These are phyloP conservation scores for Verticillium tricorpus DNA, from an alignment of 2,329 filamentous ascomycete species.

Conservation along the genomic window DNA sequence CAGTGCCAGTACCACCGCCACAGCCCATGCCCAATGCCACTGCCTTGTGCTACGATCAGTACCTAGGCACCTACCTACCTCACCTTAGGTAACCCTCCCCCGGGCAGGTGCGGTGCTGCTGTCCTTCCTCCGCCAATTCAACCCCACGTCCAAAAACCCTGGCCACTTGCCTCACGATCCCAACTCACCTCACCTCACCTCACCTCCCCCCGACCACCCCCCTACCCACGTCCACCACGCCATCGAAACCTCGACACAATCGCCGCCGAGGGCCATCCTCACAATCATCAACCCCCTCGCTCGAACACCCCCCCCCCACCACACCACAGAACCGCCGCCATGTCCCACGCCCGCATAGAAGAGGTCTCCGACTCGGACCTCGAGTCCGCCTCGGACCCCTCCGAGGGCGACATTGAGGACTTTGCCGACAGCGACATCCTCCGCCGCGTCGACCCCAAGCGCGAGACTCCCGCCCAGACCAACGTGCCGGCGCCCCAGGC, in stretches of 20 bases:
- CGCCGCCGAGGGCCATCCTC: neutral
- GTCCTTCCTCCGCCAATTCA: neutral
- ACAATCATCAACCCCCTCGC: neutral
- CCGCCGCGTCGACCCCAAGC: constrained; percentile 33
- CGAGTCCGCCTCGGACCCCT: constrained; percentile 67
- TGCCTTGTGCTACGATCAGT: too few relatives aligned
- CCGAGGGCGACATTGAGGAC: constrained; percentile 76
- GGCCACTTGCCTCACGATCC: constrained; percentile 5
- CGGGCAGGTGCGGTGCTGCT: neutral
- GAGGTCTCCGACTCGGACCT: constrained; percentile 81
- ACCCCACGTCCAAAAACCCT: neutral
- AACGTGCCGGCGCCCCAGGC: constrained; percentile 26
- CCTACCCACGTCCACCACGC: constrained; percentile 1
- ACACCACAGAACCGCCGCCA: constrained; percentile 30
- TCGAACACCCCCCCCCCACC: neutral
- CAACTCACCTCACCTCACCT: constrained; percentile 6
- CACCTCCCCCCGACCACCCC: constrained; percentile 5
- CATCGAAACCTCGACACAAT: neutral
- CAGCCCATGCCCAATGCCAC: too few relatives aligned
- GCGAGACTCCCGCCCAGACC: constrained; percentile 22
- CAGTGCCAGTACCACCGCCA: too few relatives aligned
- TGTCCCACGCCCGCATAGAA: constrained; percentile 88
- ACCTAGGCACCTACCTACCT: too few relatives aligned
- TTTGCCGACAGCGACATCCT: constrained; percentile 55
- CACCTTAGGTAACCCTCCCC: too few relatives aligned